These are phyloP conservation scores for Lomentospora prolificans DNA, from an alignment of 2,329 filamentous ascomycete species.

Conservation along the genomic window DNA sequence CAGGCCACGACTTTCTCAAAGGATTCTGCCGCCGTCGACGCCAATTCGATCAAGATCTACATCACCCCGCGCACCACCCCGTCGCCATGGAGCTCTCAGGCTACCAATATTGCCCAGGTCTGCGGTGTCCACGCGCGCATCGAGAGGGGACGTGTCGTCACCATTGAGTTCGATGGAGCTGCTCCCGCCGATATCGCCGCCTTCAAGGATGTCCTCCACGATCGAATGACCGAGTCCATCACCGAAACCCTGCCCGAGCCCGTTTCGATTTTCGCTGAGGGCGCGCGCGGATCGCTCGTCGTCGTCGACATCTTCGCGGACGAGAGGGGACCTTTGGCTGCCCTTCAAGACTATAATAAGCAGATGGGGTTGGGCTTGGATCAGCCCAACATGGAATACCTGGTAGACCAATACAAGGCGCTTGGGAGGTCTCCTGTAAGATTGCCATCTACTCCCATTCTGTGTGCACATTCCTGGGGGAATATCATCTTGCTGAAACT, in stretches of 20 bases:
- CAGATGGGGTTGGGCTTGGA: slow-evolving; percentile 80
- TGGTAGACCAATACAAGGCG: slow-evolving; percentile 53
- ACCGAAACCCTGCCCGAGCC: slow-evolving; percentile 57
- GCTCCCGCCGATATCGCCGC: slow-evolving; percentile 32
- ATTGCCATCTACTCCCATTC: not conserved
- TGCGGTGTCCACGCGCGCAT: slow-evolving; percentile 73
- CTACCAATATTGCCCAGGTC: slow-evolving; percentile 85
- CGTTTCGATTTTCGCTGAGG: slow-evolving; percentile 68
- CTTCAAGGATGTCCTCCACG: slow-evolving; percentile 66
- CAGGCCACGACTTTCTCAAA: slow-evolving; percentile 31
- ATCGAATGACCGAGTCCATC: slow-evolving; percentile 92
- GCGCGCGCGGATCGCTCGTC: slow-evolving; percentile 50
- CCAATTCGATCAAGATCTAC: slow-evolving; percentile 52
- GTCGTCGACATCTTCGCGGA: slow-evolving; percentile 65
- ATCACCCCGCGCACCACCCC: slow-evolving; percentile 69
- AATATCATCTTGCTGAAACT: not conserved
- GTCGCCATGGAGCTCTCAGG: slow-evolving; percentile 96
- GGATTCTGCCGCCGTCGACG: slow-evolving; percentile 29
- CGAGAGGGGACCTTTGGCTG: slow-evolving; percentile 54
- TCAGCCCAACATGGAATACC: slow-evolving; percentile 80
- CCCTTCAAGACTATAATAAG: slow-evolving; percentile 75
- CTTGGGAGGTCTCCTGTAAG: slow-evolving; percentile 47
- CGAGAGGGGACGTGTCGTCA: slow-evolving; percentile 75
- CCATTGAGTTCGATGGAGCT: slow-evolving; percentile 49
- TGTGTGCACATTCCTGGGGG: not conserved